Conservation (phyloP, 2,329 filamentous ascomycete genomes). For the Sporothrix brunneoviolacea region DNA sequence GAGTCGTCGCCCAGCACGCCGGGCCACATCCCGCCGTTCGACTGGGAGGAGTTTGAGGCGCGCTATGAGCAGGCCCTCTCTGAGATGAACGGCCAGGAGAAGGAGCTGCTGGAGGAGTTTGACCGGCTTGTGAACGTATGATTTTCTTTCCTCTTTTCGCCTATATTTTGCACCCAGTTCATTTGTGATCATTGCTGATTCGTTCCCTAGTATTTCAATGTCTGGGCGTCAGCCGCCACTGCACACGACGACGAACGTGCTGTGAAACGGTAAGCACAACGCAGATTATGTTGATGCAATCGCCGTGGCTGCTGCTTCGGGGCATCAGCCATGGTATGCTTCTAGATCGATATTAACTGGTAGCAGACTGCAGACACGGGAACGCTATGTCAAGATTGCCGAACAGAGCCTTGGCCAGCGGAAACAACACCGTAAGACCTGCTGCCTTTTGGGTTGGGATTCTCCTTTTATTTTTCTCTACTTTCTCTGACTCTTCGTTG, state of each 20-base stretch:
- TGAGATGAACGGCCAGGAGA: constrained; percentile 57
- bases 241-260: constrained; percentile 70
- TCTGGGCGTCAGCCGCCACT: constrained; percentile 70
- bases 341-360: constrained; percentile 16
- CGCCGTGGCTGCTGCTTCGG: too few species aligned
- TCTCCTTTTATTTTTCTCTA: neutral
- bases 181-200: neutral
- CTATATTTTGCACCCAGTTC: too few species aligned
- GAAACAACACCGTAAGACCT: constrained; percentile 76
- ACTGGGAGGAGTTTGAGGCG: constrained; percentile 71
- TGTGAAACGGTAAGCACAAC: constrained; percentile 66
- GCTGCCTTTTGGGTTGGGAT: too few species aligned
- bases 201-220: constrained; percentile 56
- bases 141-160: neutral
- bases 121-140: constrained; percentile 57
- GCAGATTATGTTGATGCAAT: too few species aligned
- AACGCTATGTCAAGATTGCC: constrained; percentile 65
- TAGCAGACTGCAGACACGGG: constrained; percentile 67
- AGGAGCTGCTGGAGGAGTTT: constrained; percentile 60
- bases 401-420: constrained; percentile 67
- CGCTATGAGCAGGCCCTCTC: constrained; percentile 62
- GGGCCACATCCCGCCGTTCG: constrained; percentile 49
- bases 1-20: constrained; percentile 41
- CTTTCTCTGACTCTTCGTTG: constrained; percentile 18
- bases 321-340: too few species aligned